Conservation (phyloP, 208 protist genomes). For the Kentomonas sorsogonicus region DNA sequence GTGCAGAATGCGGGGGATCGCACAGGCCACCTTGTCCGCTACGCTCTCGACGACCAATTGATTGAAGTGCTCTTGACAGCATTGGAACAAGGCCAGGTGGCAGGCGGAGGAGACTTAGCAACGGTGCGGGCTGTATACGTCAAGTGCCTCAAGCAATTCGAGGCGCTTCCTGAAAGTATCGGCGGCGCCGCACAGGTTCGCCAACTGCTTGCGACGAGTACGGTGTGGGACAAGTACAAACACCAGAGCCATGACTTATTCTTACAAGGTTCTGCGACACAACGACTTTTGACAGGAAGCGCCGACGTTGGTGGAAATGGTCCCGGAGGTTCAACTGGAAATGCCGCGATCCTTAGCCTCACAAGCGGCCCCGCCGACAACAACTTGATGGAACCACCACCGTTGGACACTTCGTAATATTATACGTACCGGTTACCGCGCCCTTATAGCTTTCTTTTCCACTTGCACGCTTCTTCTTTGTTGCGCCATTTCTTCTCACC, state of each 20-base stretch:
- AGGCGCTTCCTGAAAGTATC: constrained; percentile 33
- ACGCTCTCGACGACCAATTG: constrained; percentile 37
- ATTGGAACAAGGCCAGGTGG: constrained; percentile 51
- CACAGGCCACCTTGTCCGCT: constrained; percentile 26
- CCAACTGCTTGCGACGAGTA: constrained; percentile 41
- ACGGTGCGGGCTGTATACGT: constrained; percentile 75
- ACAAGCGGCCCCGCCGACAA: too few relatives aligned
- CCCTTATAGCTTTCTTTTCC: background rate
- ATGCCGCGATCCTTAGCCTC: too few relatives aligned
- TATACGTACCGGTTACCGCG: background rate
- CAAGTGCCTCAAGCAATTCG: constrained; percentile 81
- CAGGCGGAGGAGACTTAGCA: constrained; percentile 22
- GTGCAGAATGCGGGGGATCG: too few relatives aligned
- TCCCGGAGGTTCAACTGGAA: too few relatives aligned
- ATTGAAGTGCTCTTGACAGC: constrained; percentile 45
- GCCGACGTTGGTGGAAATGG: constrained; percentile 21
- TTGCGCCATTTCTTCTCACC: background rate
- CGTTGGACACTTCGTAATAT: background rate
- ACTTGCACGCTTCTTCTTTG: background rate
- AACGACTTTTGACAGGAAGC: background rate
- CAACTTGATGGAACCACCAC: constrained; percentile 20
- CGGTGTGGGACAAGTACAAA: constrained; percentile 84
- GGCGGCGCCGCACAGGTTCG: constrained; percentile 32
- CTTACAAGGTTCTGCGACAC: background rate
- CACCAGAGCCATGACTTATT: constrained; percentile 91